Evolutionary conservation across 768 basidiomycete species (phyloP).

Genomic region (Rhizopogon vinicolor): DNA sequence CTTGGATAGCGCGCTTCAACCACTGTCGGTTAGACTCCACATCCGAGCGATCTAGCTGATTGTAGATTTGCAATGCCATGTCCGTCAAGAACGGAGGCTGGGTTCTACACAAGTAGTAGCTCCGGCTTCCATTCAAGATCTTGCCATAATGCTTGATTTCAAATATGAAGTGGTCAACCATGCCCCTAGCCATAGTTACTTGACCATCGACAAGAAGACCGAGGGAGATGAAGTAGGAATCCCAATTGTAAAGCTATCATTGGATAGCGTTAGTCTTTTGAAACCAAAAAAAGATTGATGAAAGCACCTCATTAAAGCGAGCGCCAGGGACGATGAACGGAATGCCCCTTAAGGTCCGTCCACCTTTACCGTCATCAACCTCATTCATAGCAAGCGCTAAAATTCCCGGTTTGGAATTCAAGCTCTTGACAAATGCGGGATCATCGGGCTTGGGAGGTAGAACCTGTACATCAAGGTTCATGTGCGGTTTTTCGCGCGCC

Average conservation of each 20-base stretch:
- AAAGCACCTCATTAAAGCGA: slow-evolving; percentile 83
- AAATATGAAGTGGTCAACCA: slow-evolving; percentile 99
- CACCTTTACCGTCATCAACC: slow-evolving; percentile 72
- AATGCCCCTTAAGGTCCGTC: slow-evolving; percentile 83
- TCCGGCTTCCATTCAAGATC: slow-evolving; percentile 93
- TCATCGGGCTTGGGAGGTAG: slow-evolving; percentile 87
- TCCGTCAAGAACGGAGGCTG: slow-evolving; percentile 99
- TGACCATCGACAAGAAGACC: slow-evolving; percentile 95
- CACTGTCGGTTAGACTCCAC: slow-evolving; percentile 74
- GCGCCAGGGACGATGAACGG: slow-evolving; percentile 98
- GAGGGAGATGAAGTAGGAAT: slow-evolving; percentile 91
- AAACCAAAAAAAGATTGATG: not conserved
- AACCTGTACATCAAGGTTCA: slow-evolving; percentile 90
- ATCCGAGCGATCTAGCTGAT: slow-evolving; percentile 87
- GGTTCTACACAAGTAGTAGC: slow-evolving; percentile 91
- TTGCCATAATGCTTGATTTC: slow-evolving; percentile 98
- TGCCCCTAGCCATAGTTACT: slow-evolving; percentile 91
- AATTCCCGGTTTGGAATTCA: slow-evolving; percentile 93
- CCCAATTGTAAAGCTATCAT: slow-evolving; percentile 85
- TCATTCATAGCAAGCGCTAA: slow-evolving; percentile 95
- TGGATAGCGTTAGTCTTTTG: slow-evolving; percentile 3
- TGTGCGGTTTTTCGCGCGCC: slow-evolving; percentile 85
- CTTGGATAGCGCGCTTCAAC: slow-evolving; percentile 94
- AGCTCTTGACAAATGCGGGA: slow-evolving; percentile 81
- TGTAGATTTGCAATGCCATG: slow-evolving; percentile 97